Evolutionary conservation across 495 filamentous ascomycete genomes (phyloP), one percentile per base, ranked within the genome.

Genomic region (Annulohypoxylon bovei): DNA sequence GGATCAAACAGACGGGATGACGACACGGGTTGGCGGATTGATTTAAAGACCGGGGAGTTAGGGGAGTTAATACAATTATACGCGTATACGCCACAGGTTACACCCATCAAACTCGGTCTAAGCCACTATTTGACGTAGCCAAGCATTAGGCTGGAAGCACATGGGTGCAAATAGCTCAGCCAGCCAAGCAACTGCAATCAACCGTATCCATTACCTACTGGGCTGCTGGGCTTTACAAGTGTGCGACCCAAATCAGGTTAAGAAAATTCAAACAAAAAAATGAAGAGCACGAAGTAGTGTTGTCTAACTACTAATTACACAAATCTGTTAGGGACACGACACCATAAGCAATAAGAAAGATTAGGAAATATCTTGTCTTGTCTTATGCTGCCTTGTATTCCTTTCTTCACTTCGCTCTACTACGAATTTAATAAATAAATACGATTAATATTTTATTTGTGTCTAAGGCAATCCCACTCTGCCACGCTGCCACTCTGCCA

Each of bases 41-140:
- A 14, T 33, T 60, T 54, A 46, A 25, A 57, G 22, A n/a, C 30
- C 44, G 42, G 32, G 23, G 22, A 18, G 11, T 12, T 53, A 5
- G 4, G n/a, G 6, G 25, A 8, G 23, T 47, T 27, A 27, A 56
- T 42, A 37, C 46, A 32, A 6, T 54, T 44, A 22, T 33, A 49
- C 20, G 4, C 27, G 22, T n/a, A 49, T 39, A 47, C 22, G 65
- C 65, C 65, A 67, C 65, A 55, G 39, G 12, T 56, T 32, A 20
- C 9, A 14, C 14, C 9, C 25, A 53, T 53, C 5, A 30, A 44
- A 57, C 11, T n/a, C 11, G 9, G 14, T 30, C 64, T 67, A 55
- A 68, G 69, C 69, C 69, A 72, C 69, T 18, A 14, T n/a, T 68
- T 72, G 70, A 72, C 65, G 65, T 72, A 68, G 65, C 64, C 52